Percentiles rank a stretch among this genome's conserved stretches.
Evolutionary conservation across 192 early-diverging fungal species (phyloP).

Genomic region (Entomortierella chlamydospora): DNA sequence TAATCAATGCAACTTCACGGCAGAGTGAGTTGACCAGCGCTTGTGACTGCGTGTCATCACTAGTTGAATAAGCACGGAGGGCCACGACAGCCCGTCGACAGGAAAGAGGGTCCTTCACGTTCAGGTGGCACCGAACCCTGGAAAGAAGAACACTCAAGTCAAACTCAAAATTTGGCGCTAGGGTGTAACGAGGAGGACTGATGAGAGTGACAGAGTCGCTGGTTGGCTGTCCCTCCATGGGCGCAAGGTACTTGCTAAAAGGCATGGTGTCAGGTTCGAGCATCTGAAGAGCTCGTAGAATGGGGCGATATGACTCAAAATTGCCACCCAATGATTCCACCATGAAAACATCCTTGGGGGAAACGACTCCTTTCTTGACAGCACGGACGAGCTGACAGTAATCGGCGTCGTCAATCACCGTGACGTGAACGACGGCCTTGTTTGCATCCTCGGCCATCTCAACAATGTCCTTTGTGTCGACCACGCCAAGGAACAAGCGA

Average conservation of each 20-base stretch:
- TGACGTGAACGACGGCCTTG: no score
- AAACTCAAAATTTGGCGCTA: constrained; percentile 40
- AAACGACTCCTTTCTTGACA: constrained; percentile 25
- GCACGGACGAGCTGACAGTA: no score
- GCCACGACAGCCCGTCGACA: not conserved
- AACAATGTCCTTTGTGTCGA: no score
- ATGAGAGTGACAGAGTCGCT: no score
- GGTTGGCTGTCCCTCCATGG: no score
- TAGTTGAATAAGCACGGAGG: constrained; percentile 18
- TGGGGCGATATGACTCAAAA: constrained; percentile 51
- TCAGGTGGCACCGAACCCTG: not conserved
- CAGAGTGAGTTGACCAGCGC: constrained; percentile 61
- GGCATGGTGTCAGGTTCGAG: constrained; percentile 40
- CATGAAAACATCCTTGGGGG: no score
- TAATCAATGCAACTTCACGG: constrained; percentile 65
- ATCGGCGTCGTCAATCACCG: no score
- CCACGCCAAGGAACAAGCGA: no score
- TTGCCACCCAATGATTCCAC: constrained; percentile 53
- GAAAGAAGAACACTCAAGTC: constrained; percentile 40
- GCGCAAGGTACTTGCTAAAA: constrained; percentile 55
- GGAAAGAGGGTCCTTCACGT: constrained; percentile 9
- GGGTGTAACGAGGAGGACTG: constrained; percentile 48
- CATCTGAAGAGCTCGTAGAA: constrained; percentile 50
- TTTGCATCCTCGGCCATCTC: no score
- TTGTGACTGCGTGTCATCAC: constrained; percentile 64